Evolutionary conservation across 139 green algal genomes (phyloP), one percentile per base, ranked within the genome.

Genomic region (Limnomonas spitsbergensis): DNA sequence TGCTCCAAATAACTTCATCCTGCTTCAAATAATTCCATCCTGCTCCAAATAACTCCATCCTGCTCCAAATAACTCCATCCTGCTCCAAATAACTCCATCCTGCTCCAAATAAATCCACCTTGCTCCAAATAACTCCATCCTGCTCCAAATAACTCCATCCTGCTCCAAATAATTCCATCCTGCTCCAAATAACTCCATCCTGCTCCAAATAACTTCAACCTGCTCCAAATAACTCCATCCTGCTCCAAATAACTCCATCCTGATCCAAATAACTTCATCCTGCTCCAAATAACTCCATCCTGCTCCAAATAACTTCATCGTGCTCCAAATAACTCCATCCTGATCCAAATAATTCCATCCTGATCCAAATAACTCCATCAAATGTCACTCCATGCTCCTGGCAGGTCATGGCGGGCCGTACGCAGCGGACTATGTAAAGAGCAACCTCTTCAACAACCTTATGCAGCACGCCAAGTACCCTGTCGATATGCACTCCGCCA

Each of bases 391-490:
- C 4, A 61, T 61, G 6, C 7, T 14, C 4, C 34, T 40, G 14
- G 71, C 86, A 97, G 94, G 94, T 0, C 94, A 98, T 79, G 94
- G 94, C 4, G 94, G 94, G 3, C 84, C 92, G 1, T 77, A 87
- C 31, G 94, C 94, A 14, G 93, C 94, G 9, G 82, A 90, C 38
- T 98, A 92, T 80, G 93, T 98, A 35, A 66, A 85, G 4, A 80
- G 86, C 61, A 91, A 95, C 69, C 73, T 98, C 6, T 97, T 97
- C 47, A 73, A 89, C 1, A 96, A 93, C 56, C 82, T 98, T 32
- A 42, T 96, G 36, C 75, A 83, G 14, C 85, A 94, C 66, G 39
- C 75, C 14, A 88, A 91, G 4, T 97, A 97, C 69, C 36, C 75
- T 1, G 80, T 34, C n/a, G 86, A 90, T 76, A 71, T 86, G 0